Conservation (phyloP, 2,329 filamentous ascomycete species). For the Ophiostoma ulmi region DNA sequence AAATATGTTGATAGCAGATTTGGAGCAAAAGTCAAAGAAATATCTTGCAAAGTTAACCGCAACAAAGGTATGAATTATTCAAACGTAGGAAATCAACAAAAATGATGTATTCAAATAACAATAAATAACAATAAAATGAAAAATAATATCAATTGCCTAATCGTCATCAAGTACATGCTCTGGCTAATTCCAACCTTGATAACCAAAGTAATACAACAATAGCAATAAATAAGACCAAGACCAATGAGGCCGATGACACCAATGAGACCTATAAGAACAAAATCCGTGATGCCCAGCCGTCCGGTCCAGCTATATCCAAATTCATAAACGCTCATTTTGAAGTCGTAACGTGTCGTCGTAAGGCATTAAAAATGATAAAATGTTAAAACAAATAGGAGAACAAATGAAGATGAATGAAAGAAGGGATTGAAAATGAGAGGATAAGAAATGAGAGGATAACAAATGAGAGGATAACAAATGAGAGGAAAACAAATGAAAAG, state of each 20-base stretch:
- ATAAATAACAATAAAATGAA: background rate
- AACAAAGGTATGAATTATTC: too few relatives aligned
- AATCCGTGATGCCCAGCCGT: slow-evolving; percentile 3
- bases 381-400: background rate
- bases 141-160: background rate
- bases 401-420: background rate
- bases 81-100: background rate
- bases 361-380: slow-evolving; percentile 3
- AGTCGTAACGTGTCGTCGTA: slow-evolving; percentile 12
- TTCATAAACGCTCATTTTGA: background rate
- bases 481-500: background rate
- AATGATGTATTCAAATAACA: background rate
- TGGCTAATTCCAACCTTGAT: background rate
- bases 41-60: too few relatives aligned
- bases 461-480: background rate
- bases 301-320: background rate
- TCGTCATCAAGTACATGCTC: background rate
- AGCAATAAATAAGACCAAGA: background rate
- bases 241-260: background rate
- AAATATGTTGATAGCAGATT: too few relatives aligned
- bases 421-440: background rate
- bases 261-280: background rate
- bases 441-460: background rate
- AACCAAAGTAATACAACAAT: background rate
- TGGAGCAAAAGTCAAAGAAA: too few relatives aligned